Percentiles rank a stretch among this genome's conserved stretches.
phyloP scores from a whole-genome alignment of 116 monocot species.

The Zostera marina region DNA sequence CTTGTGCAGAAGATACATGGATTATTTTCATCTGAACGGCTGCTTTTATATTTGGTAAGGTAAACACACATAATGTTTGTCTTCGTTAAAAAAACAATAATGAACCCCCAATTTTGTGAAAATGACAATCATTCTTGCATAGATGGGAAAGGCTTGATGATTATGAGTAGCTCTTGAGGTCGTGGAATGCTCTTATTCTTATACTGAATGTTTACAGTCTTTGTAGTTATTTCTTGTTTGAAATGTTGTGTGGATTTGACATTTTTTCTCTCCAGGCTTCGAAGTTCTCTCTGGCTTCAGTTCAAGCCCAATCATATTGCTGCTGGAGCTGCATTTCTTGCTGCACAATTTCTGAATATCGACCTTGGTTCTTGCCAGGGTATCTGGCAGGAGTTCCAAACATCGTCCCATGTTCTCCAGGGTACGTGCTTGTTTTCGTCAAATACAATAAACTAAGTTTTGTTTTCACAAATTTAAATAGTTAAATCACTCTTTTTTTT shows the following conservation, averaged over 20 bases:
- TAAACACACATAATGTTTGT: slow-evolving; percentile 4
- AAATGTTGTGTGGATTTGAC: background rate
- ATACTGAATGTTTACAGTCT: slow-evolving; percentile 5
- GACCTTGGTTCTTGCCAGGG: slow-evolving; percentile 40
- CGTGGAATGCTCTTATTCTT: slow-evolving; percentile 5
- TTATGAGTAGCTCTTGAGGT: slow-evolving; percentile 7
- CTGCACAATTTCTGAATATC: slow-evolving; percentile 54
- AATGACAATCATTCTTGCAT: slow-evolving; percentile 1
- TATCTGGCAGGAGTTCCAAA: slow-evolving; percentile 68
- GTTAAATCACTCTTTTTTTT: background rate
- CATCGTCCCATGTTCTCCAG: slow-evolving; percentile 46
- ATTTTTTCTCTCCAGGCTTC: slow-evolving; percentile 24
- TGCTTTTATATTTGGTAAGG: slow-evolving; percentile 60
- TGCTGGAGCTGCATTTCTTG: slow-evolving; percentile 70
- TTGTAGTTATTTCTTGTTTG: background rate
- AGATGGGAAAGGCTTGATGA: slow-evolving; percentile 3
- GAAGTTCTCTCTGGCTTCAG: slow-evolving; percentile 90
- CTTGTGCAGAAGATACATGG: slow-evolving; percentile 38
- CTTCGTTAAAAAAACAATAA: background rate
- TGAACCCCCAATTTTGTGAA: background rate
- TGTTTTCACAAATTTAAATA: background rate
- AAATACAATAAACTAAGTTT: too few relatives aligned
- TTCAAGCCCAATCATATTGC: slow-evolving; percentile 93
- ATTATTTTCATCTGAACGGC: slow-evolving; percentile 25
- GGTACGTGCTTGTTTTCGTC: too few relatives aligned